Conservation (phyloP, 768 basidiomycete genomes). For the Amanita exitialis region DNA sequence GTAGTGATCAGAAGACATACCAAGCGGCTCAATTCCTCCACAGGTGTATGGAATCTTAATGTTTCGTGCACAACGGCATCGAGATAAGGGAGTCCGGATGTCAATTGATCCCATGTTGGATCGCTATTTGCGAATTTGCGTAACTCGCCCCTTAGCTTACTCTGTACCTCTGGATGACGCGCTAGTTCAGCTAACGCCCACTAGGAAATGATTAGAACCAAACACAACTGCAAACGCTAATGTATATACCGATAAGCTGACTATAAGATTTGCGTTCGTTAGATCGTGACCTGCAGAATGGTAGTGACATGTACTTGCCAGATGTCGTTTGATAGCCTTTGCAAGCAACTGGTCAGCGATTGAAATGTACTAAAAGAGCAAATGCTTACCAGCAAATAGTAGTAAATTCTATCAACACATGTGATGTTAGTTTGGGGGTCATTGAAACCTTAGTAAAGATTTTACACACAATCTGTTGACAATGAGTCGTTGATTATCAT, state of each 20-base stretch:
- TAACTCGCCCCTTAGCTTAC: neutral
- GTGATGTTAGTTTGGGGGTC: neutral
- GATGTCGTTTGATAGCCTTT: constrained; percentile 47
- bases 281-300: neutral
- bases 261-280: neutral
- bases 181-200: constrained; percentile 16
- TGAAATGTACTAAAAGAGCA: neutral
- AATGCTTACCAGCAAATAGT: constrained; percentile 23
- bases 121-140: no score
- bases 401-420: constrained; percentile 20
- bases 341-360: constrained; percentile 2
- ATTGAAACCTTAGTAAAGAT: neutral
- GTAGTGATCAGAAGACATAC: constrained; percentile 12
- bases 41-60: constrained; percentile 26
- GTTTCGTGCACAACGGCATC: constrained; percentile 23
- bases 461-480: constrained; percentile 7
- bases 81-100: no score
- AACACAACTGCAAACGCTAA: neutral
- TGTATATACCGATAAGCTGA: neutral
- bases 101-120: no score
- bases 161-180: constrained; percentile 12
- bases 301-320: constrained; percentile 16
- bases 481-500: neutral
- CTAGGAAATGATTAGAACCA: constrained; percentile 3
- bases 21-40: constrained; percentile 18